Conservation (phyloP, 2,329 filamentous ascomycete genomes). For the Metarhizium anisopliae region DNA sequence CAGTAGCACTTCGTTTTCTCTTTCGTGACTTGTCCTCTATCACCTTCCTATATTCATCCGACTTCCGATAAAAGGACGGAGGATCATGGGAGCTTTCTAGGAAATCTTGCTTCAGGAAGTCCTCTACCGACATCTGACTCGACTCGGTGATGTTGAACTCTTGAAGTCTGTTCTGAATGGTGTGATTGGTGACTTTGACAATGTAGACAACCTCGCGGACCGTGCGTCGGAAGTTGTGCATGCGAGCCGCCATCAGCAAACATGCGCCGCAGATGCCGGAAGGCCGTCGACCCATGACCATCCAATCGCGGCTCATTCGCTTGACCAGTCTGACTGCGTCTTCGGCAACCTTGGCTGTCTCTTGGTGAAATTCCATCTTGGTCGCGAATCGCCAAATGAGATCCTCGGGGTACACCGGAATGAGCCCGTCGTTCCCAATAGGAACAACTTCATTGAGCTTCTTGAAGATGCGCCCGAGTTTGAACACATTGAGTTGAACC, state of each 20-base stretch:
- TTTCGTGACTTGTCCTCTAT: slow-evolving; percentile 39
- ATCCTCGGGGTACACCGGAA: slow-evolving; percentile 75
- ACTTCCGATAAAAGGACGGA: slow-evolving; percentile 67
- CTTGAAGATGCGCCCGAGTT: slow-evolving; percentile 84
- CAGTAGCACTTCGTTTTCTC: slow-evolving; percentile 29
- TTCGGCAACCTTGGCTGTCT: slow-evolving; percentile 74
- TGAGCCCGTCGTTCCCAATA: slow-evolving; percentile 54
- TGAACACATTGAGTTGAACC: slow-evolving; percentile 77
- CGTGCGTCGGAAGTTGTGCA: slow-evolving; percentile 95
- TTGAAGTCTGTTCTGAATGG: slow-evolving; percentile 81
- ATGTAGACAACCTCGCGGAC: slow-evolving; percentile 95
- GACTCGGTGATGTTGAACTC: slow-evolving; percentile 87
- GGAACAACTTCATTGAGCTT: slow-evolving; percentile 64
- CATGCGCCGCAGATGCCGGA: slow-evolving; percentile 92
- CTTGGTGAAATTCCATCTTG: slow-evolving; percentile 81
- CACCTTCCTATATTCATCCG: slow-evolving; percentile 48
- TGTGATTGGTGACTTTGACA: slow-evolving; percentile 91
- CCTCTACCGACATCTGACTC: slow-evolving; percentile 75
- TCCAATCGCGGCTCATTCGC: slow-evolving; percentile 96
- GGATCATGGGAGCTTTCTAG: slow-evolving; percentile 71
- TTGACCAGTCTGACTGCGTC: slow-evolving; percentile 82
- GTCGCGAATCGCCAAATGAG: slow-evolving; percentile 85
- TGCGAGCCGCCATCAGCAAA: slow-evolving; percentile 86
- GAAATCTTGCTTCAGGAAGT: slow-evolving; percentile 67
- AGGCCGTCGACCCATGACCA: slow-evolving; percentile 86